Conservation (phyloP, 371 early-diverging fungal species). For the Blakeslea trispora region DNA sequence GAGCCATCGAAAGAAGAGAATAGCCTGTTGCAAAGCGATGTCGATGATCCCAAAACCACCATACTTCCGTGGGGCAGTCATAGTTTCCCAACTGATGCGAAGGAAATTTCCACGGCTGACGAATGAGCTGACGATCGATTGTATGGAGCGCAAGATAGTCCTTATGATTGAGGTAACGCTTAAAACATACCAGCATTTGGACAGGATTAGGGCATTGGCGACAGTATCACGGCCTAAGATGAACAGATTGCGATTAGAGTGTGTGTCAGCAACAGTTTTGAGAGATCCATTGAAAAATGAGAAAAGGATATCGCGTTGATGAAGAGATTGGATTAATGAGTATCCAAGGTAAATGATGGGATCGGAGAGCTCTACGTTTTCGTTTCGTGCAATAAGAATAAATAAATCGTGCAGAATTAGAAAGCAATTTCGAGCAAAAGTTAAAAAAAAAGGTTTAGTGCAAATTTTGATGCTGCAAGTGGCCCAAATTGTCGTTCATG, state of each 20-base stretch:
- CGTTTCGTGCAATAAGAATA: no score
- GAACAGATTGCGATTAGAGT: constrained; percentile 8
- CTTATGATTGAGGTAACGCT: neutral
- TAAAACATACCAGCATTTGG: constrained; percentile 9
- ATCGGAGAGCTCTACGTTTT: no score
- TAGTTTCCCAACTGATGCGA: neutral
- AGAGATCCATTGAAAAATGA: neutral
- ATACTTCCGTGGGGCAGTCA: neutral
- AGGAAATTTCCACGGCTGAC: neutral
- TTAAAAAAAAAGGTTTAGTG: no score
- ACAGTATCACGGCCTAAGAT: constrained; percentile 16
- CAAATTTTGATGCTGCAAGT: no score
- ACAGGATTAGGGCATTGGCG: constrained; percentile 12
- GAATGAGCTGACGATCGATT: neutral
- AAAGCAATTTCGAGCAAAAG: no score
- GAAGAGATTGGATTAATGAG: neutral
- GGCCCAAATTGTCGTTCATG: no score
- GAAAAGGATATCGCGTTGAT: neutral
- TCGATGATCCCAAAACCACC: neutral
- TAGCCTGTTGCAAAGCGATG: neutral
- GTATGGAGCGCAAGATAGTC: neutral
- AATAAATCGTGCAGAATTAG: no score
- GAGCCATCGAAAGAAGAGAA: neutral
- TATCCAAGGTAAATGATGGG: constrained; percentile 6
- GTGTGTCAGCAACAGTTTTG: neutral